A percentile compares a stretch with the other conserved stretches of the same genome.
Conservation (phyloP, 1,284 basidiomycete species). For the Cryptococcus sp. region DNA sequence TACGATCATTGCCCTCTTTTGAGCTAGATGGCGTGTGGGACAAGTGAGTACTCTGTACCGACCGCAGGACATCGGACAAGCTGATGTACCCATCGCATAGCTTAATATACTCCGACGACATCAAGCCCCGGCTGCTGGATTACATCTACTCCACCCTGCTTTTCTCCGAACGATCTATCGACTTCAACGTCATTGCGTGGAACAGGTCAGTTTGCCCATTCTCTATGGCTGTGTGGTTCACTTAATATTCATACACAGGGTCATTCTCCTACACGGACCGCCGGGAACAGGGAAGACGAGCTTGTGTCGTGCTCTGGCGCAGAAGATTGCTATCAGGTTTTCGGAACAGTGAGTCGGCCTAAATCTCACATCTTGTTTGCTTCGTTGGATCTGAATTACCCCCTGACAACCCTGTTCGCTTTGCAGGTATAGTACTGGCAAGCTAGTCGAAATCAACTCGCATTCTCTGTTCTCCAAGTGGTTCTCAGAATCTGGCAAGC, state of each 20-base stretch:
- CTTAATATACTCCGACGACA: constrained; percentile 82
- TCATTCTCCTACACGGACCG: constrained; percentile 92
- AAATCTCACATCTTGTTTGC: not conserved
- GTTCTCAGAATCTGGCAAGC: constrained; percentile 98
- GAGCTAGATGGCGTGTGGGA: constrained; percentile 86
- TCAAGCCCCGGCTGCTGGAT: constrained; percentile 84
- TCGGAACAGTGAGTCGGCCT: constrained; percentile 64
- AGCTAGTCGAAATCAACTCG: constrained; percentile 94
- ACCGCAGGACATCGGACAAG: not conserved
- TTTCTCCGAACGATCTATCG: constrained; percentile 83
- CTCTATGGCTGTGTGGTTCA: not conserved
- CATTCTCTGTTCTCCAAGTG: constrained; percentile 94
- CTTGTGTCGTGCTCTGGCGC: constrained; percentile 88
- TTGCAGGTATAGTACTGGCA: constrained; percentile 75
- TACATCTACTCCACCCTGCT: constrained; percentile 92
- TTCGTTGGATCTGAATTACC: not conserved
- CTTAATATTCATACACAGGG: constrained; percentile 45
- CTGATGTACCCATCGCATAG: constrained; percentile 54
- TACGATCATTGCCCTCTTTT: constrained; percentile 79
- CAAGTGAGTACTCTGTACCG: constrained; percentile 54
- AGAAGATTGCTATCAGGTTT: constrained; percentile 90
- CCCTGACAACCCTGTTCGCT: not conserved
- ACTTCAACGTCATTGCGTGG: constrained; percentile 92
- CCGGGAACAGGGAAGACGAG: constrained; percentile 98
- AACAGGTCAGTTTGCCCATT: constrained; percentile 62